Evolutionary conservation across 768 basidiomycete species (phyloP), one percentile per base, ranked within the genome.

Genomic region (Collybiopsis luxurians): DNA sequence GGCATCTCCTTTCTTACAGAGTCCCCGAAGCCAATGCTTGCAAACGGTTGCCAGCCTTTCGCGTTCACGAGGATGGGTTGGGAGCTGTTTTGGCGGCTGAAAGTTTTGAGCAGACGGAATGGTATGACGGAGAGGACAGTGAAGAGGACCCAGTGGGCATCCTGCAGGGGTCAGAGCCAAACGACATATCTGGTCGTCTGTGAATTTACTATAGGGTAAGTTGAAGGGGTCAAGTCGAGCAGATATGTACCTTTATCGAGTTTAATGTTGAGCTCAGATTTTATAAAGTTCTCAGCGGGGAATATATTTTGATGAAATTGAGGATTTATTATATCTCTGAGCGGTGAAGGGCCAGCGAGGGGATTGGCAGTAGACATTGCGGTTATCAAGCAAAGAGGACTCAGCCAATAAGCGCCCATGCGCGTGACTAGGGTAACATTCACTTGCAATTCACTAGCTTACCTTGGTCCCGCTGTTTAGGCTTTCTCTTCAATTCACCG

Each of bases 1-100:
- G 24, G 90, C 88, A 67, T 95, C 91, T 53, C 95, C 96, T 71
- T 98, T 98, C 76, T 98, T 98, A 74, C 97, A 98, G 17, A 99
- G 79, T 13, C 97, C 97, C 56, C 97, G 85, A 42, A 99, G 83
- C 90, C 96, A 98, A 74, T 98, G 97, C 73, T 98, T 98, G 76
- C 97, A 99, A 17, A 99, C 95, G 2, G 96, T 97, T 21, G 89
- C 84, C 42, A 93, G 78, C 42, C 90, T 82, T 63, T 92, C 91
- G 61, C 90, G 75, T 65, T 93, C 89, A 44, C 89, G 83, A 15
- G 90, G 92, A 65, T 95, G 91, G 1, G 82, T 84, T 1, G 95
- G 92, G 2, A 87, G 73, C 54, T 89, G 86, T 56, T 89, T 88
- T 9, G 92, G 87, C 0, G 92, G 90, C 66, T 92, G 89, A 63